Evolutionary conservation across 257 asterid species (phyloP).

Genomic region (Ligustrum vulgare): DNA sequence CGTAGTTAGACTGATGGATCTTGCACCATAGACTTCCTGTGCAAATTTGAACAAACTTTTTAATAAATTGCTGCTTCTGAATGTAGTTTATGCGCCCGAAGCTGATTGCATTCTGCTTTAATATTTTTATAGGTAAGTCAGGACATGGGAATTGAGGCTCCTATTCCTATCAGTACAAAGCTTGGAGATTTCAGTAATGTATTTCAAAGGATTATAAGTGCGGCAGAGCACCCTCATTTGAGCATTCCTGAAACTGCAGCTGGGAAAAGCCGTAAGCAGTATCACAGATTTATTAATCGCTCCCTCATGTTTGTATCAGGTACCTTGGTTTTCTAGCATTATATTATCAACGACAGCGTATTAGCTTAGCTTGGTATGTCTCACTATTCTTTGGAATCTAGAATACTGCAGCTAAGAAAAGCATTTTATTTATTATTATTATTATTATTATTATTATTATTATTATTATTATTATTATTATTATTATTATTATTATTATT

Average conservation of each 20-base stretch:
- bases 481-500: too few species aligned
- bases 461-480: too few species aligned
- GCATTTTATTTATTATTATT: neutral
- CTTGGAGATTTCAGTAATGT: slow-evolving; percentile 86
- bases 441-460: too few species aligned
- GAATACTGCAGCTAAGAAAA: neutral
- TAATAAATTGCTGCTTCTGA: neutral
- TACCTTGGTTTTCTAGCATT: slow-evolving; percentile 22
- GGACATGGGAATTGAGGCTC: slow-evolving; percentile 98
- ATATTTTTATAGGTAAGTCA: slow-evolving; percentile 73
- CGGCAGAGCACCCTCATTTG: slow-evolving; percentile 94
- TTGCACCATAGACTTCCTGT: neutral
- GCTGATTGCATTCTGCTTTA: slow-evolving; percentile 23
- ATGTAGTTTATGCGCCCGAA: neutral
- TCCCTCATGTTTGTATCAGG: slow-evolving; percentile 84
- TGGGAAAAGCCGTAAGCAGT: slow-evolving; percentile 85
- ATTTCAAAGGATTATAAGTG: slow-evolving; percentile 73
- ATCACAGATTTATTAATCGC: slow-evolving; percentile 70
- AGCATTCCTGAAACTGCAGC: slow-evolving; percentile 53
- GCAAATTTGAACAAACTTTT: neutral
- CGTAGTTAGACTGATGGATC: neutral
- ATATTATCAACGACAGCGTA: neutral
- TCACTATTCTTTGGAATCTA: neutral
- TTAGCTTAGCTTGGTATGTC: neutral
- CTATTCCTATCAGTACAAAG: slow-evolving; percentile 87